These are phyloP conservation scores for Yamadazyma olivae DNA, from an alignment of 805 yeast genomes.

Conservation along the genomic window DNA sequence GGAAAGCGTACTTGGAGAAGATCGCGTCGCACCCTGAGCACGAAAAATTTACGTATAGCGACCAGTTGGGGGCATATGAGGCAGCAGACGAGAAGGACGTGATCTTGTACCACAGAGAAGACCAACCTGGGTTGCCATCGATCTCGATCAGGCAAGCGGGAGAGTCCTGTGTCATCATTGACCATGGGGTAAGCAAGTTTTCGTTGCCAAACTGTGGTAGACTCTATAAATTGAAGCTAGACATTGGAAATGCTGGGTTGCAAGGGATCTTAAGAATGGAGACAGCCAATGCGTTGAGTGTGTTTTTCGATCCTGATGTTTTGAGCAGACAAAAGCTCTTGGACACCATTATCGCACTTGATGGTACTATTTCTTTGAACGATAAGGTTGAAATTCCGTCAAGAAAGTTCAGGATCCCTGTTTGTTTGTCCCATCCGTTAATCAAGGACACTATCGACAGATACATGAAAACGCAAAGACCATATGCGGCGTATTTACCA, in stretches of 20 bases:
- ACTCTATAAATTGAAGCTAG: too few species aligned
- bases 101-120: too few species aligned
- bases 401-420: slow-evolving; percentile 76
- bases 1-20: neutral
- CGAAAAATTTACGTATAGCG: neutral
- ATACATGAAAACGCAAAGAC: slow-evolving; percentile 87
- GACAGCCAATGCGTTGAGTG: too few species aligned
- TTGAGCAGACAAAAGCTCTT: slow-evolving; percentile 61
- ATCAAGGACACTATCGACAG: slow-evolving; percentile 85
- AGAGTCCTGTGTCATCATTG: too few species aligned
- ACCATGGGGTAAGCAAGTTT: too few species aligned
- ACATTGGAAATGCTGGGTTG: too few species aligned
- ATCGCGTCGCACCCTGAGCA: neutral
- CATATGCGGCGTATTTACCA: slow-evolving; percentile 97
- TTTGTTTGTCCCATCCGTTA: slow-evolving; percentile 91
- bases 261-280: too few species aligned
- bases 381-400: slow-evolving; percentile 83
- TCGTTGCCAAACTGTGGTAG: too few species aligned
- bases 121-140: too few species aligned
- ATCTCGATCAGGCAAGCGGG: too few species aligned
- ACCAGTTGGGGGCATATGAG: neutral
- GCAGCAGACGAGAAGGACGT: neutral
- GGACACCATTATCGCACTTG: slow-evolving; percentile 64
- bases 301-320: slow-evolving; percentile 23
- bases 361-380: slow-evolving; percentile 64